Conservation (phyloP, 2,329 filamentous ascomycete genomes). For the Exophiala mesophila region DNA sequence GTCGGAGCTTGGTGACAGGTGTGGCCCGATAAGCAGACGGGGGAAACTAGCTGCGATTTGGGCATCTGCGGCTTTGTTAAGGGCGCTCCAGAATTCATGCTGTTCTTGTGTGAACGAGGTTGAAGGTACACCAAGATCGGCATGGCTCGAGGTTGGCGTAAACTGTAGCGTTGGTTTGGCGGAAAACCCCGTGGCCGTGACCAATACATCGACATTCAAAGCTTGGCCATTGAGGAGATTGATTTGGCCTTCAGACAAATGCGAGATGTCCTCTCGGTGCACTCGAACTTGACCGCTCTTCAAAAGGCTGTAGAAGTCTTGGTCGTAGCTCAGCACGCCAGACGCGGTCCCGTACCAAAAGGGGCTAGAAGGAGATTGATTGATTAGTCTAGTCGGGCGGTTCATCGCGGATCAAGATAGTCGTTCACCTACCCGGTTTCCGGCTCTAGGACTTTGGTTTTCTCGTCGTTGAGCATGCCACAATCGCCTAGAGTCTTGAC, state of each 20-base stretch:
- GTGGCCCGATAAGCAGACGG: constrained; percentile 36
- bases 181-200: constrained; percentile 56
- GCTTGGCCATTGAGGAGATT: constrained; percentile 45
- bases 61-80: constrained; percentile 43
- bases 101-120: constrained; percentile 29
- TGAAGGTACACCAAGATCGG: constrained; percentile 45
- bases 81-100: constrained; percentile 27
- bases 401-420: background rate
- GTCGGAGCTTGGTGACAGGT: constrained; percentile 33
- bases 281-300: constrained; percentile 50
- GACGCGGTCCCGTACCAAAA: constrained; percentile 54
- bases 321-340: constrained; percentile 58
- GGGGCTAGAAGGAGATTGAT: constrained; percentile 26
- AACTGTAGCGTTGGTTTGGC: constrained; percentile 47
- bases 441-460: constrained; percentile 40
- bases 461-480: constrained; percentile 41
- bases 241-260: constrained; percentile 44
- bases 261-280: constrained; percentile 51
- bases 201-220: constrained; percentile 47
- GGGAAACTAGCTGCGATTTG: constrained; percentile 40
- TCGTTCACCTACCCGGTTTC: constrained; percentile 28
- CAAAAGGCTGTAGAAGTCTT: constrained; percentile 54
- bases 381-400: background rate
- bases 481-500: constrained; percentile 47
- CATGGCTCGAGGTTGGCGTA: constrained; percentile 38